Evolutionary conservation across 495 filamentous ascomycete species (phyloP).

Genomic region (Xylaria sp.): DNA sequence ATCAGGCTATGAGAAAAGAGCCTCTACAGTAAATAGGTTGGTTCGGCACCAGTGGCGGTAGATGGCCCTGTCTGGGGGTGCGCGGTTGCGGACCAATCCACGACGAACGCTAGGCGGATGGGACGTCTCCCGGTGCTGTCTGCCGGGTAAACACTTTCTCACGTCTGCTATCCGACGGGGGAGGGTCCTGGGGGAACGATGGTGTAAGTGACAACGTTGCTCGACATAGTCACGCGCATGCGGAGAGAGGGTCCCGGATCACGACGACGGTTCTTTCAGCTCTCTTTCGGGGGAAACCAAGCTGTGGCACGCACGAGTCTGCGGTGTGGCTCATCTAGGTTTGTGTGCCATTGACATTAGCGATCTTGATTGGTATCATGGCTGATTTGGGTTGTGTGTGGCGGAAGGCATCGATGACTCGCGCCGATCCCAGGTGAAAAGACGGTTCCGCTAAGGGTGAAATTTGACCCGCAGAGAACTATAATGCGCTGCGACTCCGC

Average conservation of each 20-base stretch:
- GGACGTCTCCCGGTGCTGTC: background rate
- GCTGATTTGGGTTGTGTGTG: background rate
- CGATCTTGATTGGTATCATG: background rate
- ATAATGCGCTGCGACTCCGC: slow-evolving; percentile 33
- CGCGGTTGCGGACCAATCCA: slow-evolving; percentile 6
- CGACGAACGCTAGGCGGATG: background rate
- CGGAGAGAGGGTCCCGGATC: background rate
- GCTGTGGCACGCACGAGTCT: background rate
- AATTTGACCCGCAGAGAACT: slow-evolving; percentile 38
- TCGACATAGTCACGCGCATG: background rate
- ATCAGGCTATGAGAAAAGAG: slow-evolving; percentile 32
- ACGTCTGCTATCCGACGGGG: background rate
- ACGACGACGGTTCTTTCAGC: background rate
- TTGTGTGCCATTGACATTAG: background rate
- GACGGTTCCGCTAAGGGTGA: slow-evolving; percentile 33
- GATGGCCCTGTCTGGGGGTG: slow-evolving; percentile 24
- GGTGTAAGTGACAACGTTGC: background rate
- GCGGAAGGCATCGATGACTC: background rate
- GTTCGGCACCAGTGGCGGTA: slow-evolving; percentile 43
- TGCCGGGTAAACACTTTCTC: slow-evolving; percentile 42
- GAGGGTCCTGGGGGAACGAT: background rate
- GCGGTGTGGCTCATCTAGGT: too few species aligned
- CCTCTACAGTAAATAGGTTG: slow-evolving; percentile 20
- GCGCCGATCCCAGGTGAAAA: background rate
- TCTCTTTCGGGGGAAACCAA: background rate